These are phyloP conservation scores for Darksidea phi DNA, from an alignment of 495 filamentous ascomycete species.

Conservation along the genomic window DNA sequence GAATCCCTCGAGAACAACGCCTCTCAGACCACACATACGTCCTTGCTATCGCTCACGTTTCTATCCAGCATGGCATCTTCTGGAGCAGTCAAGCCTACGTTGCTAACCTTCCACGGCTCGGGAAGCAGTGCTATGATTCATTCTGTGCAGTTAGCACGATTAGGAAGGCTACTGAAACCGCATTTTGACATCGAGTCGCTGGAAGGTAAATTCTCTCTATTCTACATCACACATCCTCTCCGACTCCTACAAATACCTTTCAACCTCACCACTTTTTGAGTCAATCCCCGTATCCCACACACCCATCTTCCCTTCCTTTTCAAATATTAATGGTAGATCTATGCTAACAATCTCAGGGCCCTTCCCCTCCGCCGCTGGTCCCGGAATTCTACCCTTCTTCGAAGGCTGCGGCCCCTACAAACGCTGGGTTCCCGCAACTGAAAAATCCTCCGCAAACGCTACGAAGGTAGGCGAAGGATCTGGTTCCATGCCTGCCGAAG, in stretches of 20 bases:
- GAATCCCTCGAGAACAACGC: too few species aligned
- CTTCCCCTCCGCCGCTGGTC: conserved; percentile 26
- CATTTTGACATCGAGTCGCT: conserved; percentile 20
- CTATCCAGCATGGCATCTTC: too few species aligned
- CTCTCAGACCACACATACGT: too few species aligned
- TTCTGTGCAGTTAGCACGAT: conserved; percentile 25
- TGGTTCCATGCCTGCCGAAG: conserved; percentile 5
- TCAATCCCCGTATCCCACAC: not conserved
- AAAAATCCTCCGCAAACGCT: not conserved
- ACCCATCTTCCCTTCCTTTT: not conserved
- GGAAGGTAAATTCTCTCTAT: conserved; percentile 19
- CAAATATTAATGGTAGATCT: not conserved
- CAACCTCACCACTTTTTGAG: not conserved
- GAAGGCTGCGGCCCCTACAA: conserved; percentile 32
- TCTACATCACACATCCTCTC: not conserved
- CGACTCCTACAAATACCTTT: not conserved
- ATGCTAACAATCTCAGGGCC: conserved; percentile 19
- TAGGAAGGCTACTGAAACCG: conserved; percentile 15
- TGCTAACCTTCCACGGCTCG: conserved; percentile 33
- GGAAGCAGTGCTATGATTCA: conserved; percentile 26
- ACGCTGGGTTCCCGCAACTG: conserved; percentile 22
- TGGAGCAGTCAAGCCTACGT: conserved; percentile 11
- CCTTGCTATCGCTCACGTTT: too few species aligned
- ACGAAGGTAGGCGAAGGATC: conserved; percentile 2
- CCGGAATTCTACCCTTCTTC: conserved; percentile 31